phyloP scores from a whole-genome alignment of 2,329 filamentous ascomycete genomes.

The Ophiostoma angusticollis region DNA sequence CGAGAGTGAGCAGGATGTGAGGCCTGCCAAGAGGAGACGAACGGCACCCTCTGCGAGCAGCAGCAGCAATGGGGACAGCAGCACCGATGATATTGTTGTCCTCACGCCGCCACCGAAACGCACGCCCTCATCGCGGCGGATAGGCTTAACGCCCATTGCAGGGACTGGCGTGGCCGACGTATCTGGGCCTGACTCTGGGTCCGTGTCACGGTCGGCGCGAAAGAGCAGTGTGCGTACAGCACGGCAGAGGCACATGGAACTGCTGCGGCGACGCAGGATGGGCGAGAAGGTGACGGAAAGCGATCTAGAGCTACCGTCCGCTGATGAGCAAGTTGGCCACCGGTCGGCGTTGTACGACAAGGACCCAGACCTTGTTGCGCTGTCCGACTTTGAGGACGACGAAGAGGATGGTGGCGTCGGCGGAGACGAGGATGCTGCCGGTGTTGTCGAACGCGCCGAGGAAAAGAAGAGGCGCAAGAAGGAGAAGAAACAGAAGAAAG shows the following conservation, averaged over 20 bases:
- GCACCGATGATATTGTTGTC: neutral
- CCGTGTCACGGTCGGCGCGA: constrained; percentile 4
- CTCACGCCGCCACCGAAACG: neutral
- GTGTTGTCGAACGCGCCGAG: neutral
- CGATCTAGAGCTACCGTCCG: constrained; percentile 7
- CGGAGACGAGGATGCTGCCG: neutral
- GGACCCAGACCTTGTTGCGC: constrained; percentile 18
- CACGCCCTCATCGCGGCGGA: constrained; percentile 2
- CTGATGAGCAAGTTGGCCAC: constrained; percentile 9
- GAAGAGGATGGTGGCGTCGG: constrained; percentile 15
- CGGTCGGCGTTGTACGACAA: constrained; percentile 19
- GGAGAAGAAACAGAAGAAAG: constrained; percentile 2
- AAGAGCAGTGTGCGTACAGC: constrained; percentile 12
- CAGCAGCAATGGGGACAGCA: neutral
- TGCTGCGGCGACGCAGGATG: constrained; percentile 19
- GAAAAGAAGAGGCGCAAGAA: neutral
- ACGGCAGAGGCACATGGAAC: constrained; percentile 19
- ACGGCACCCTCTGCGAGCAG: neutral
- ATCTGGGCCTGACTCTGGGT: no score
- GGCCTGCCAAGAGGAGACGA: constrained; percentile 8
- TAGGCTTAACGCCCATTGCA: neutral
- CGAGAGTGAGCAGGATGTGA: constrained; percentile 5
- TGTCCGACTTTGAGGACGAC: constrained; percentile 23
- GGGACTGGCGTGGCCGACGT: neutral
- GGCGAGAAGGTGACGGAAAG: constrained; percentile 18